Base-by-base conservation (phyloP, 2,329 filamentous ascomycete species). In the Ophiostoma populinum region DNA sequence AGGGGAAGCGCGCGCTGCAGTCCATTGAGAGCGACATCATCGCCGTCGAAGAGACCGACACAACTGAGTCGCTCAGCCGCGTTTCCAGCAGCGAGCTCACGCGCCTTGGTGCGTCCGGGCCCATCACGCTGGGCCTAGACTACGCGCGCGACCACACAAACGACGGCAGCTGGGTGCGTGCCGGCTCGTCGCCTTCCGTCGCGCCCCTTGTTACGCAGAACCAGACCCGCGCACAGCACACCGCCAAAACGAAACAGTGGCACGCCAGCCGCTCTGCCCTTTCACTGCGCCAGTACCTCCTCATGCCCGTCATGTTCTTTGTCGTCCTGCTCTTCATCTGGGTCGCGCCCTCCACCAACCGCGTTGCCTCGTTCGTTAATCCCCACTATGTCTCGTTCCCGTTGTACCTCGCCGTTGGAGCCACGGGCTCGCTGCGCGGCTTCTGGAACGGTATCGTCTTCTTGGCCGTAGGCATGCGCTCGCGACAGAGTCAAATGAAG, bases 361-460 rank as follows among this genome's bases (percentile, higher is more conserved):
- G 54, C 2, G 46, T 56, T 9, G 47, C 48, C 0, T 45, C 51
- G 1, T 52, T 56, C 20, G 39, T 50, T 13, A 25, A 49, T 24
- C 53, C 49, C 0, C 28, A 33, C 2, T 47, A 47, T 12, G 40
- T 42, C 10, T 52, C 50, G 2, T 54, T 47, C 20, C 42, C 48
- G 5, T 45, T 56, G 6, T 39, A 54, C 19, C 18, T 55, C 2
- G 45, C 47, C 15, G 54, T 55, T 12, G 53, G 51, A 16, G 42
- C 47, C 2, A 49, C 52, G 8, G 53, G 53, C 2, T 55, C 53
- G 0, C 40, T 57, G 21, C 45, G 53, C 2, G 53, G 52, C 7
- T 55, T 56, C 35, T 56, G 53, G 53, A 55, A 56, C 36, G 51
- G 52, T 0, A 42, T 57, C 11, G 51, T 58, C 1, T 56, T 55